phyloP scores from a whole-genome alignment of 2,329 filamentous ascomycete species.

The Venturia effusa region DNA sequence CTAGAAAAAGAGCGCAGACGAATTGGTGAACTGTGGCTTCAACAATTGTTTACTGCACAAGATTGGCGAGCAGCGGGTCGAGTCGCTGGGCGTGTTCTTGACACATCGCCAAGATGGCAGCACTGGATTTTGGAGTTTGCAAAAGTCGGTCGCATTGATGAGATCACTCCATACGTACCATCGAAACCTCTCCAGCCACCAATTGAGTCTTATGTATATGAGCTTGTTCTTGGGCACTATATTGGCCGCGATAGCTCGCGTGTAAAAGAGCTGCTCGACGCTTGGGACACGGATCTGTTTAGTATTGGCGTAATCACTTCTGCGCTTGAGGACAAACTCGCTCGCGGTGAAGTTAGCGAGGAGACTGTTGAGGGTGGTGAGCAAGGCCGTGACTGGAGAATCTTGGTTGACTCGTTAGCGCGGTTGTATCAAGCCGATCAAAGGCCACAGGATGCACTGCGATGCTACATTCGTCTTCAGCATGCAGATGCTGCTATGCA shows the following conservation, averaged over 20 bases:
- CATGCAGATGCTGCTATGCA: slow-evolving; percentile 83
- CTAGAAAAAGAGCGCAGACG: slow-evolving; percentile 79
- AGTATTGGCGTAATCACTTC: slow-evolving; percentile 66
- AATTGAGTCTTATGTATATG: slow-evolving; percentile 73
- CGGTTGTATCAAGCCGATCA: slow-evolving; percentile 75
- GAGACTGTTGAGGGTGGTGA: slow-evolving; percentile 66
- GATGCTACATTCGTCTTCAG: slow-evolving; percentile 80
- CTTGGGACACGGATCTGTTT: slow-evolving; percentile 78
- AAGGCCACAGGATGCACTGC: slow-evolving; percentile 71
- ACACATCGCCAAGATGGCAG: slow-evolving; percentile 75
- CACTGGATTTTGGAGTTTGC: slow-evolving; percentile 93
- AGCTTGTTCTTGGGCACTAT: slow-evolving; percentile 82
- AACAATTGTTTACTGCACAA: slow-evolving; percentile 64
- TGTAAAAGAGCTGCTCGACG: slow-evolving; percentile 68
- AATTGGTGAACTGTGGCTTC: slow-evolving; percentile 88
- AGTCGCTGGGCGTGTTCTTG: slow-evolving; percentile 72
- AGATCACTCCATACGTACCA: slow-evolving; percentile 78
- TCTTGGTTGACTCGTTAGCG: slow-evolving; percentile 77
- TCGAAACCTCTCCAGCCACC: slow-evolving; percentile 65
- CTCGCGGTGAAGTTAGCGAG: slow-evolving; percentile 61
- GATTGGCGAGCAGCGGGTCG: slow-evolving; percentile 72
- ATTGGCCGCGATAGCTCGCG: slow-evolving; percentile 64
- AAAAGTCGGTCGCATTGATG: slow-evolving; percentile 74
- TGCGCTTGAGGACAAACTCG: slow-evolving; percentile 72
- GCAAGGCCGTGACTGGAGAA: slow-evolving; percentile 71